These are phyloP conservation scores for Rhytidiadelphus loreus DNA, from an alignment of 225 moss, liverwort and hornwort genomes.

Conservation along the genomic window DNA sequence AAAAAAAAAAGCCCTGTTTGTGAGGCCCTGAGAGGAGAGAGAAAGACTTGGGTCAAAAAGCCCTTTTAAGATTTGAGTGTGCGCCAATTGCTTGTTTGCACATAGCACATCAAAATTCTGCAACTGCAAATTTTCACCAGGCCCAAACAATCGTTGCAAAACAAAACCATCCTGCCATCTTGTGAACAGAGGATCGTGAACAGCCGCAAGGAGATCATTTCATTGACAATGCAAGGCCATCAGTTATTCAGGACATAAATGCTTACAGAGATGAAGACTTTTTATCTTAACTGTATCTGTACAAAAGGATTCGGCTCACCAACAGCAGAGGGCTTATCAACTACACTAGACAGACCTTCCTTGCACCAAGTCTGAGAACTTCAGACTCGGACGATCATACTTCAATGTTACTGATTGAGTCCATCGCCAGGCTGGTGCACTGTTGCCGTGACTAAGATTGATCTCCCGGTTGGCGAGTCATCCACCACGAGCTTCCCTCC, in stretches of 20 bases:
- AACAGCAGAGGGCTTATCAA: background rate
- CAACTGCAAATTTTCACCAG: background rate
- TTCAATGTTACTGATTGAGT: background rate
- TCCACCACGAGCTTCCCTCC: constrained; percentile 93
- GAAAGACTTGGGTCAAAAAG: background rate
- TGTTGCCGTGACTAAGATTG: background rate
- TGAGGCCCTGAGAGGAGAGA: background rate
- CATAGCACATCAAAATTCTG: background rate
- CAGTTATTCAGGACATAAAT: background rate
- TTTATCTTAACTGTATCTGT: constrained; percentile 12
- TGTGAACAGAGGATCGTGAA: background rate
- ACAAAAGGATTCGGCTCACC: constrained; percentile 10
- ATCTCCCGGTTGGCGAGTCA: background rate
- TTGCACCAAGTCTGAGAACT: background rate
- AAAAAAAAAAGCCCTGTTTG: too few species aligned
- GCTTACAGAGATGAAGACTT: constrained; percentile 4
- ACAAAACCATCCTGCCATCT: background rate
- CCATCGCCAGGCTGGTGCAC: background rate
- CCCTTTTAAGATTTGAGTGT: too few species aligned
- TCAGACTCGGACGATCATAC: background rate
- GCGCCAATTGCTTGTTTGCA: background rate
- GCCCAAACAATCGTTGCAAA: background rate
- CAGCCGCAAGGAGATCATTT: background rate
- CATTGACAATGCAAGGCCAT: background rate
- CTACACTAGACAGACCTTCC: background rate